Conservation (phyloP, 305 asterid species). For the Fraxinus paxiana region DNA sequence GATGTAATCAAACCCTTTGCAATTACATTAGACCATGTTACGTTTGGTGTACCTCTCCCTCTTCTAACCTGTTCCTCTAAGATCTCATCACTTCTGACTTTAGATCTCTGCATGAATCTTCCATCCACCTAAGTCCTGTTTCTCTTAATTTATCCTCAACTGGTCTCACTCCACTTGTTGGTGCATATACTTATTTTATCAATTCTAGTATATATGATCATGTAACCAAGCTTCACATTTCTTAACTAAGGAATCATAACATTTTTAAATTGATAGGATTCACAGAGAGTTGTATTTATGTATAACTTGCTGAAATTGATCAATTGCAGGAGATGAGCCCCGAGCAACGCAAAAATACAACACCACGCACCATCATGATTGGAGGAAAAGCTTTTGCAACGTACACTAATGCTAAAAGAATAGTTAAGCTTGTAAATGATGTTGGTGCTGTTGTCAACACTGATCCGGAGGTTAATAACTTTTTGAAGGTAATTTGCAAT, state of each 20-base stretch:
- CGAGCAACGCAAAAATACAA: slow-evolving; percentile 68
- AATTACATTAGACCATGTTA: neutral
- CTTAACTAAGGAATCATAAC: neutral
- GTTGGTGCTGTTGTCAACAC: slow-evolving; percentile 91
- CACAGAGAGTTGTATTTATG: neutral
- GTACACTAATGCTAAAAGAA: slow-evolving; percentile 91
- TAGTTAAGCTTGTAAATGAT: slow-evolving; percentile 92
- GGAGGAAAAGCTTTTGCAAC: slow-evolving; percentile 99
- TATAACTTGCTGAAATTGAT: slow-evolving; percentile 10
- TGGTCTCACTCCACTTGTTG: neutral
- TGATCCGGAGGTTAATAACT: slow-evolving; percentile 85
- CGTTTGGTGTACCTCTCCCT: neutral
- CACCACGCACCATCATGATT: slow-evolving; percentile 92
- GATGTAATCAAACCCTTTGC: neutral
- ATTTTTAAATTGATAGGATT: neutral
- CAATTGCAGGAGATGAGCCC: slow-evolving; percentile 88
- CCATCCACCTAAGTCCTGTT: neutral
- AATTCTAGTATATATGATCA: neutral
- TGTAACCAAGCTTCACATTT: neutral
- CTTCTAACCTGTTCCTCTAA: neutral
- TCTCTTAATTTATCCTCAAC: neutral
- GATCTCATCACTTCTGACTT: neutral
- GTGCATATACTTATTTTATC: neutral
- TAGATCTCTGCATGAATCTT: neutral
- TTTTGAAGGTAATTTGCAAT: slow-evolving; percentile 58